phyloP scores from a whole-genome alignment of 2,329 filamentous ascomycete species.

The Aureobasidium uvarum region DNA sequence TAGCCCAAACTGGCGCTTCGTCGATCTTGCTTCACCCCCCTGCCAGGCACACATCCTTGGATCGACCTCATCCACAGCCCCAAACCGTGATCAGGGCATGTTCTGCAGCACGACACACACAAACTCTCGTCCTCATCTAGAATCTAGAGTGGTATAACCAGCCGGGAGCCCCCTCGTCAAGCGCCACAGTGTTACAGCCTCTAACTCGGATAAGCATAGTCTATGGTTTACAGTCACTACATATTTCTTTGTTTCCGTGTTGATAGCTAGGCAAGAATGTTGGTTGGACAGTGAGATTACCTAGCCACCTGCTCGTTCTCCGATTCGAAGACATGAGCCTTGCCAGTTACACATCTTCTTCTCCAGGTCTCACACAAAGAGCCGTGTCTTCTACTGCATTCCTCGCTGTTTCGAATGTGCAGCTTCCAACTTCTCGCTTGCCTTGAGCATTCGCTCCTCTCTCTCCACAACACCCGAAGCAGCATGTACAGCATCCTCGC shows the following conservation, averaged over 20 bases:
- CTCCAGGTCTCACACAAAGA: conserved; percentile 7
- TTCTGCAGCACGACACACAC: background rate
- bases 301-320: background rate
- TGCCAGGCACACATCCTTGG: conserved; percentile 11
- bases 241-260: conserved; percentile 13
- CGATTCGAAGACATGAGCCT: background rate
- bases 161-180: background rate
- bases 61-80: background rate
- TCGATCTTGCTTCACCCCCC: conserved; percentile 24
- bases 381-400: background rate
- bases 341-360: background rate
- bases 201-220: background rate
- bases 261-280: background rate
- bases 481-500: background rate
- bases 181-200: conserved; percentile 19
- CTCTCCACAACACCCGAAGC: background rate
- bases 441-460: background rate
- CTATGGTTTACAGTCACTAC: background rate
- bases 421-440: background rate
- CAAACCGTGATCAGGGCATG: background rate
- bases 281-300: background rate
- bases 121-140: background rate
- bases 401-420: background rate
- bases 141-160: conserved; percentile 1
- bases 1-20: conserved; percentile 8